Conservation (phyloP, 2,329 filamentous ascomycete species). For the Colletotrichum sansevieriae region DNA sequence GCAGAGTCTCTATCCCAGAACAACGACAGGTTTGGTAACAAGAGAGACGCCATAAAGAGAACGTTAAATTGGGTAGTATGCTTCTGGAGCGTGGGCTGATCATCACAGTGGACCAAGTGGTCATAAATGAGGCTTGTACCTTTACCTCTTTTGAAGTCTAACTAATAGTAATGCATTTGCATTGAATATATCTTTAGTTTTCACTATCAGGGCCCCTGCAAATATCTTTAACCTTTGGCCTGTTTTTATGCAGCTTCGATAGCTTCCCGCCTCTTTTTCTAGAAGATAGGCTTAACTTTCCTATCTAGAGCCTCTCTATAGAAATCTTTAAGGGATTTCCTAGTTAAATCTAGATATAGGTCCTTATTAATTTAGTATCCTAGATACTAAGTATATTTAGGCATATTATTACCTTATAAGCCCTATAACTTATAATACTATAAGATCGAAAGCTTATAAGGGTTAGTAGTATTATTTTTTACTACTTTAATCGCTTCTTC, state of each 20-base stretch:
- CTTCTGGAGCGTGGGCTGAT: background rate
- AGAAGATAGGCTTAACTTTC: conserved; percentile 5
- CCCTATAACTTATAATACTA: conserved; percentile 62
- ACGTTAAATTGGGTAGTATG: too few species aligned
- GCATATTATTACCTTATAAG: conserved; percentile 66
- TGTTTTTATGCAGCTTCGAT: conserved; percentile 10
- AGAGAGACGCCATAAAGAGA: too few species aligned
- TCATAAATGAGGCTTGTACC: too few species aligned
- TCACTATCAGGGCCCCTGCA: too few species aligned
- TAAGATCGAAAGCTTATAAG: conserved; percentile 4
- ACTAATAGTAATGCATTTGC: too few species aligned
- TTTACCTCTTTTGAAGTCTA: too few species aligned
- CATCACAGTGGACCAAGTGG: too few species aligned
- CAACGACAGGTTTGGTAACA: too few species aligned
- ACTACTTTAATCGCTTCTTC: conserved; percentile 19
- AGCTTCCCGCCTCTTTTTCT: conserved; percentile 18
- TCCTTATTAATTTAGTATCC: conserved; percentile 66
- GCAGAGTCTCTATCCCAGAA: too few species aligned
- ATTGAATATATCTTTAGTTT: too few species aligned
- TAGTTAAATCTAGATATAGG: conserved; percentile 64
- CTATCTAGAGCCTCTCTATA: conserved; percentile 20
- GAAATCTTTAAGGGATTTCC: conserved; percentile 23
- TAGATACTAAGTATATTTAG: conserved; percentile 65
- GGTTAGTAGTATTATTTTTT: conserved; percentile 5
- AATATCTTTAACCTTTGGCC: background rate